Evolutionary conservation across 192 early-diverging fungal genomes (phyloP).

Genomic region (Rhizophagus clarus): DNA sequence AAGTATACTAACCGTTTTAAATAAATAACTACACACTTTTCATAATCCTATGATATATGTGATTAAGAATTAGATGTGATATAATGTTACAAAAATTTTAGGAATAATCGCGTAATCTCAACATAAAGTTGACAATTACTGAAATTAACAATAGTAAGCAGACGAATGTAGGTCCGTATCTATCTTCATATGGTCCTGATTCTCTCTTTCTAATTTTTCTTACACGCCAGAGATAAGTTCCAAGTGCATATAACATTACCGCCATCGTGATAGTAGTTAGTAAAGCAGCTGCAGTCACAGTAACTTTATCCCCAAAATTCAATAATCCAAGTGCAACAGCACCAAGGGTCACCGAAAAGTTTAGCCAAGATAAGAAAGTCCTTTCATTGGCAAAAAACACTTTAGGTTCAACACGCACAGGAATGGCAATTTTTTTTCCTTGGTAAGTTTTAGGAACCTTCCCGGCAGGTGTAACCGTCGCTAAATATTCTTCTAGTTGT

Average conservation of each 20-base stretch:
- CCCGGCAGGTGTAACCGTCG: constrained; percentile 19
- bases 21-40: too few relatives aligned
- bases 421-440: constrained; percentile 59
- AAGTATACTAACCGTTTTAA: too few relatives aligned
- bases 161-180: constrained; percentile 72
- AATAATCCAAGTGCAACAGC: constrained; percentile 73
- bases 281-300: constrained; percentile 66
- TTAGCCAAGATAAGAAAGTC: constrained; percentile 88
- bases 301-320: constrained; percentile 78
- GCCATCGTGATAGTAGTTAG: constrained; percentile 73
- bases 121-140: constrained; percentile 73
- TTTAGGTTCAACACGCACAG: constrained; percentile 81
- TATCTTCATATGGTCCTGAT: constrained; percentile 79
- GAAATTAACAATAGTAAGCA: constrained; percentile 67
- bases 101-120: constrained; percentile 47
- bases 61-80: neutral
- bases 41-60: too few relatives aligned
- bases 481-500: constrained; percentile 30
- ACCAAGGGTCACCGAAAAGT: constrained; percentile 74
- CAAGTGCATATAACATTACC: constrained; percentile 80
- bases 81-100: too few relatives aligned
- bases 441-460: constrained; percentile 36
- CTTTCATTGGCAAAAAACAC: constrained; percentile 95
- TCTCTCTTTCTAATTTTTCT: constrained; percentile 75
- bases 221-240: constrained; percentile 79